A percentile compares a stretch with the other conserved stretches of the same genome.
These are phyloP conservation scores for Neofusicoccum cordaticola DNA, from an alignment of 2,329 filamentous ascomycete species.

Conservation along the genomic window DNA sequence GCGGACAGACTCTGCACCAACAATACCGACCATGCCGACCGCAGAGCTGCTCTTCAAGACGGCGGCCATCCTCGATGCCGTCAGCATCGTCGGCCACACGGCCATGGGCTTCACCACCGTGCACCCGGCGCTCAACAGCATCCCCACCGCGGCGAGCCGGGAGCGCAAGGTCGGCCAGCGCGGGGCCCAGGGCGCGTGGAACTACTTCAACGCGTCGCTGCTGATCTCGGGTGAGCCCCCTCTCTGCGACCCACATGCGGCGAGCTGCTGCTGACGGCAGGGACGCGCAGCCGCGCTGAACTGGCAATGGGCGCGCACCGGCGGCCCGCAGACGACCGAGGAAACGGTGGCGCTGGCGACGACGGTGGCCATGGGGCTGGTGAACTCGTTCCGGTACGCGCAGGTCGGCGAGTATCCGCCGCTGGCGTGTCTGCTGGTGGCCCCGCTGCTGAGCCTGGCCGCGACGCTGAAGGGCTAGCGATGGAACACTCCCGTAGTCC, in stretches of 20 bases:
- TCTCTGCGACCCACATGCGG: no score
- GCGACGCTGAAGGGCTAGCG: not conserved
- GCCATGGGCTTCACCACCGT: conserved; percentile 2
- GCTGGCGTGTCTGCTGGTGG: not conserved
- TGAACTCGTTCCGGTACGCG: not conserved
- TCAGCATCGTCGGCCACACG: not conserved
- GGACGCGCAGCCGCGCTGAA: not conserved
- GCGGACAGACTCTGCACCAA: no score
- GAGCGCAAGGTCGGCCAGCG: conserved; percentile 4
- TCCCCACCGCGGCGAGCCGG: not conserved
- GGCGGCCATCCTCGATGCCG: not conserved
- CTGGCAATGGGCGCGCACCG: conserved; percentile 14
- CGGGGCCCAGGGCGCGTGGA: not conserved
- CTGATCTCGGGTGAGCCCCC: not conserved
- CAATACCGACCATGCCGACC: not conserved
- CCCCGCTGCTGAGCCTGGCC: not conserved
- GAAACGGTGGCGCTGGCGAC: not conserved
- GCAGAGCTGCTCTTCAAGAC: conserved; percentile 3
- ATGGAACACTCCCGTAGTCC: not conserved
- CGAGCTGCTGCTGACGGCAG: not conserved
- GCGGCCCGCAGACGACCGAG: not conserved
- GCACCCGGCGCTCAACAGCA: not conserved
- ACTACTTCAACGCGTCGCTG: conserved; percentile 8
- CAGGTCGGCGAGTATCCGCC: not conserved
- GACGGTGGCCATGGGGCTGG: not conserved